Percentiles rank a stretch among this genome's conserved stretches.
Evolutionary conservation across 129 eudicot genomes (phyloP).

Genomic region (Solidago caesia): DNA sequence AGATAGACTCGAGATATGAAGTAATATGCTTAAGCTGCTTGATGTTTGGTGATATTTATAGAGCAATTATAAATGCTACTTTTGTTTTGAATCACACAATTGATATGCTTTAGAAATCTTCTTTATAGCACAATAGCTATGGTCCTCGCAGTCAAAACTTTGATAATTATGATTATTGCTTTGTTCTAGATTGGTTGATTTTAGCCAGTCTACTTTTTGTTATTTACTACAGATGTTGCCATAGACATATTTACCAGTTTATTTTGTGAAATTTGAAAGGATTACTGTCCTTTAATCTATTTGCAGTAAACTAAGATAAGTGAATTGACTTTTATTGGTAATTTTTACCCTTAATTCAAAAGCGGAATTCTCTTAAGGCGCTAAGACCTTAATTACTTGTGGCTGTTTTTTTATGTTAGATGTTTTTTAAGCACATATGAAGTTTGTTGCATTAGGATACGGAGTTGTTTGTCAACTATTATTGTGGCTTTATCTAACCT

Average conservation of each 20-base stretch:
- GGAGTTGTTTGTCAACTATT: neutral
- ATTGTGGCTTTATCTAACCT: neutral
- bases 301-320: neutral
- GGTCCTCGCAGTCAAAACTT: constrained; percentile 13
- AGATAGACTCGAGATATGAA: constrained; percentile 10
- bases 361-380: neutral
- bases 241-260: neutral
- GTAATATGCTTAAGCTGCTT: constrained; percentile 16
- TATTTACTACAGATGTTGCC: neutral
- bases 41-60: constrained; percentile 25
- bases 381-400: neutral
- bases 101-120: constrained; percentile 8
- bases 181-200: constrained; percentile 5
- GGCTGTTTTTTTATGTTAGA: neutral
- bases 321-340: neutral
- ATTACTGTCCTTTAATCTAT: neutral
- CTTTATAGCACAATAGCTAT: neutral
- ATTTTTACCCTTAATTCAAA: neutral
- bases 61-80: constrained; percentile 22
- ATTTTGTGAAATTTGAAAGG: neutral
- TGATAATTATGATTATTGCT: constrained; percentile 11
- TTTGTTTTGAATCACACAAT: constrained; percentile 28
- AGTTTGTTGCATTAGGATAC: neutral
- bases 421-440: neutral
- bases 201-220: neutral